Evolutionary conservation across 768 basidiomycete species (phyloP).

Genomic region (Infundibulicybe gibba): DNA sequence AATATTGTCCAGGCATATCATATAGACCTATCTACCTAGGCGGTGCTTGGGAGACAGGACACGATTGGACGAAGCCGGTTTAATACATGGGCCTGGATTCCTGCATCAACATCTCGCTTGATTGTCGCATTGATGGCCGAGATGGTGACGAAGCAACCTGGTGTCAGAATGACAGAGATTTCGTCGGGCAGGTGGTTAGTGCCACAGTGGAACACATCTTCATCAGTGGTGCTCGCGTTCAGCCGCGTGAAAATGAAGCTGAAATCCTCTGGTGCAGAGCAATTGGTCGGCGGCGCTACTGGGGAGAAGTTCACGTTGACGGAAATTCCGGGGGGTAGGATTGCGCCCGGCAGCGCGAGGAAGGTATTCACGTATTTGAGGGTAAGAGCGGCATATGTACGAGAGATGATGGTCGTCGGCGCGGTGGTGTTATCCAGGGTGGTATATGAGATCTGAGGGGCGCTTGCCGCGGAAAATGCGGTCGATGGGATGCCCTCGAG

Average conservation of each 20-base stretch:
- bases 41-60: slow-evolving; percentile 7
- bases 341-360: slow-evolving; percentile 13
- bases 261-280: slow-evolving; percentile 19
- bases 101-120: slow-evolving; percentile 27
- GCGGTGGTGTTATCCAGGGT: slow-evolving; percentile 11
- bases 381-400: slow-evolving; percentile 14
- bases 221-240: slow-evolving; percentile 13
- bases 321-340: slow-evolving; percentile 25
- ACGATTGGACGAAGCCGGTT: slow-evolving; percentile 13
- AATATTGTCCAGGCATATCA: too few species aligned
- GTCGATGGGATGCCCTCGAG: too few species aligned
- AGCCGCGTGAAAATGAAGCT: slow-evolving; percentile 28
- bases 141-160: slow-evolving; percentile 25
- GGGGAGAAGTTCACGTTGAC: slow-evolving; percentile 33
- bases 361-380: slow-evolving; percentile 13
- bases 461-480: slow-evolving; percentile 1
- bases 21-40: too few species aligned
- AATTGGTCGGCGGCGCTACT: slow-evolving; percentile 11
- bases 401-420: slow-evolving; percentile 2
- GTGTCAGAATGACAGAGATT: slow-evolving; percentile 11
- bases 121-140: slow-evolving; percentile 22
- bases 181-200: slow-evolving; percentile 26
- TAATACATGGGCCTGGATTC: slow-evolving; percentile 21
- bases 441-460: slow-evolving; percentile 15
- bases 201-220: slow-evolving; percentile 28